A percentile compares a stretch with the other conserved stretches of the same genome.
Evolutionary conservation across 2,329 filamentous ascomycete genomes (phyloP).

Genomic region (Fusarium torulosum): DNA sequence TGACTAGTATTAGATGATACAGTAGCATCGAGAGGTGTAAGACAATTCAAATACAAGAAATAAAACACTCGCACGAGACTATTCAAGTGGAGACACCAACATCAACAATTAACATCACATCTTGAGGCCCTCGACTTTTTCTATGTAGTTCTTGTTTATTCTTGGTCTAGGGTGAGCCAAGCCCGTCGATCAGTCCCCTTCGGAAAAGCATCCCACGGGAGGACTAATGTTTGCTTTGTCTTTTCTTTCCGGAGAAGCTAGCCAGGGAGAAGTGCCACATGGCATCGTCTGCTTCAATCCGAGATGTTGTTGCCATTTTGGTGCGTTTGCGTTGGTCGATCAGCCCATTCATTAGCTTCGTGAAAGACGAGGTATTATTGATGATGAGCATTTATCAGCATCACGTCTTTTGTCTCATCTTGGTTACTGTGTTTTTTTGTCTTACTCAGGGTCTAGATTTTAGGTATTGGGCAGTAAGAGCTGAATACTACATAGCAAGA

Average conservation of each 20-base stretch:
- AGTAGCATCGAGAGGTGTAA: background rate
- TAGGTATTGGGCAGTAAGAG: background rate
- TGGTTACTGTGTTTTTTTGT: background rate
- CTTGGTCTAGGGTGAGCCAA: conserved; percentile 34
- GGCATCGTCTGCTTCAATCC: conserved; percentile 39
- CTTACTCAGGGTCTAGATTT: conserved; percentile 1
- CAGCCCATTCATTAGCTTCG: conserved; percentile 16
- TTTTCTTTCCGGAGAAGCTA: conserved; percentile 3
- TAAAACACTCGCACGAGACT: background rate
- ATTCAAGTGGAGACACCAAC: conserved; percentile 4
- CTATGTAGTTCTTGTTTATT: conserved; percentile 4
- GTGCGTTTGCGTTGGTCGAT: conserved; percentile 7
- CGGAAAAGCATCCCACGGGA: conserved; percentile 21
- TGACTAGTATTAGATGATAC: conserved; percentile 5
- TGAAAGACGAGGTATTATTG: conserved; percentile 28
- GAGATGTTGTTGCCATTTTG: background rate
- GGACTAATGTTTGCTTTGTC: conserved; percentile 24
- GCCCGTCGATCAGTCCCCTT: conserved; percentile 24
- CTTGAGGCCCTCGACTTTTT: conserved; percentile 27
- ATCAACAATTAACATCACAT: conserved; percentile 6
- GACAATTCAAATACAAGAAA: background rate
- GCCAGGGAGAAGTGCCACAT: conserved; percentile 38
- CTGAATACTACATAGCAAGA: background rate
- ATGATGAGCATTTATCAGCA: conserved; percentile 1
- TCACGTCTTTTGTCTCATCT: conserved; percentile 3